Conservation (phyloP, 805 yeast species). For the Suhomyces sp. region DNA sequence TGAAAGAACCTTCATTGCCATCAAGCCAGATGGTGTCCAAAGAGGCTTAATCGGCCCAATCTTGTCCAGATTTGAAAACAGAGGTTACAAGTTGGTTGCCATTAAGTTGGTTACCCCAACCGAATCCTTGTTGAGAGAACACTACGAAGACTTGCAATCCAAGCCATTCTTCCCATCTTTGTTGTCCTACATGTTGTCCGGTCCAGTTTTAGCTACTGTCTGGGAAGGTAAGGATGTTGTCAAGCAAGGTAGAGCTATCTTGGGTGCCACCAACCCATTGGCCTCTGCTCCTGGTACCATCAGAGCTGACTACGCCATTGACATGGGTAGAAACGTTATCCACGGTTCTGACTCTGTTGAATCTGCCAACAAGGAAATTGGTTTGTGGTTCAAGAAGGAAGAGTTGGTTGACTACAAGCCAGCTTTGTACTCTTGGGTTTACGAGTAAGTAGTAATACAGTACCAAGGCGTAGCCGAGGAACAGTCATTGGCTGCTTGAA, state of each 20-base stretch:
- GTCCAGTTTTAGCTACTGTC: constrained; percentile 98
- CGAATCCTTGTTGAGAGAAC: constrained; percentile 84
- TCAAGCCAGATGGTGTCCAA: constrained; percentile 99
- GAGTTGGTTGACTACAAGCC: constrained; percentile 93
- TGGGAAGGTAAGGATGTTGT: constrained; percentile 99
- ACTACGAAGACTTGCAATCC: constrained; percentile 91
- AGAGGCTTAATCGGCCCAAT: constrained; percentile 93
- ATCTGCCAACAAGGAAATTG: constrained; percentile 93
- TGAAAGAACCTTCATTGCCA: constrained; percentile 91
- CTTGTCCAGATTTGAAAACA: constrained; percentile 90
- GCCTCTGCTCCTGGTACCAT: constrained; percentile 98
- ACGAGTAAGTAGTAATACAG: constrained; percentile 85
- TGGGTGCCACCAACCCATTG: constrained; percentile 99
- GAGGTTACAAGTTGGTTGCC: constrained; percentile 97
- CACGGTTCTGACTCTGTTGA: constrained; percentile 99
- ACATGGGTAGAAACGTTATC: constrained; percentile 98
- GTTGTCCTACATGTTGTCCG: constrained; percentile 94
- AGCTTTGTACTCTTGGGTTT: constrained; percentile 83
- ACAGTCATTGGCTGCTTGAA: not conserved
- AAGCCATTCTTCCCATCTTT: constrained; percentile 99
- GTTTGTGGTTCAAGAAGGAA: constrained; percentile 96
- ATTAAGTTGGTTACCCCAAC: constrained; percentile 88
- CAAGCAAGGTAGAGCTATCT: constrained; percentile 95
- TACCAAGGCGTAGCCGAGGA: constrained; percentile 1
- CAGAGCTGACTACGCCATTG: constrained; percentile 98